These are phyloP conservation scores for Apiotrichum domesticum DNA, from an alignment of 1,284 basidiomycete genomes.

Conservation along the genomic window DNA sequence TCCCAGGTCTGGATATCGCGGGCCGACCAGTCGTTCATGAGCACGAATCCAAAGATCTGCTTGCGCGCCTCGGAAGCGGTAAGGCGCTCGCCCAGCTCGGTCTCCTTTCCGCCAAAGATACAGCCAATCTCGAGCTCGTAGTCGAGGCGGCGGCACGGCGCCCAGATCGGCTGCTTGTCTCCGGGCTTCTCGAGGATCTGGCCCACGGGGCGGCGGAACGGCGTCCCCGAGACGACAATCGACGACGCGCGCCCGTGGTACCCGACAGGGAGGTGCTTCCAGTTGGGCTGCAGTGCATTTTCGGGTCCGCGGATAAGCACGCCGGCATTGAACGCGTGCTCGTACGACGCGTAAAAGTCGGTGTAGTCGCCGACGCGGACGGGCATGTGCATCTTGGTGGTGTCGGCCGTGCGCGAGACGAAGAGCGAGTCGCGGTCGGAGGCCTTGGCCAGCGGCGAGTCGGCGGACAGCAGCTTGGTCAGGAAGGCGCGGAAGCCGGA, in stretches of 20 bases:
- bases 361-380: slow-evolving; percentile 20
- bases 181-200: slow-evolving; percentile 20
- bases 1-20: slow-evolving; percentile 27
- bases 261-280: slow-evolving; percentile 24
- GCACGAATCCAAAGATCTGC: slow-evolving; percentile 22
- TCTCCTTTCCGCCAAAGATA: slow-evolving; percentile 17
- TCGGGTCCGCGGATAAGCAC: slow-evolving; percentile 20
- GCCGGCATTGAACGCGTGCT: slow-evolving; percentile 25
- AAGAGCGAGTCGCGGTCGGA: slow-evolving; percentile 5
- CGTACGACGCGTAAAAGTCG: slow-evolving; percentile 19
- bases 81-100: slow-evolving; percentile 20
- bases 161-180: slow-evolving; percentile 20
- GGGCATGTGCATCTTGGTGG: slow-evolving; percentile 14
- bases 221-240: slow-evolving; percentile 19
- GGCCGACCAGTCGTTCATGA: slow-evolving; percentile 30
- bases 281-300: slow-evolving; percentile 22
- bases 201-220: slow-evolving; percentile 22
- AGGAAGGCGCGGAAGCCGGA: slow-evolving; percentile 11
- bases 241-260: slow-evolving; percentile 25
- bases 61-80: slow-evolving; percentile 14
- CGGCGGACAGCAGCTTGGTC: slow-evolving; percentile 5
- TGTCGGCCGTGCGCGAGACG: slow-evolving; percentile 3
- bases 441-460: slow-evolving; percentile 10
- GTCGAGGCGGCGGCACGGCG: slow-evolving; percentile 20
- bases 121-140: slow-evolving; percentile 28